Percentiles rank a stretch among this genome's conserved stretches.
Conservation (phyloP, 208 protist genomes). For the Leishmania guyanensis region DNA sequence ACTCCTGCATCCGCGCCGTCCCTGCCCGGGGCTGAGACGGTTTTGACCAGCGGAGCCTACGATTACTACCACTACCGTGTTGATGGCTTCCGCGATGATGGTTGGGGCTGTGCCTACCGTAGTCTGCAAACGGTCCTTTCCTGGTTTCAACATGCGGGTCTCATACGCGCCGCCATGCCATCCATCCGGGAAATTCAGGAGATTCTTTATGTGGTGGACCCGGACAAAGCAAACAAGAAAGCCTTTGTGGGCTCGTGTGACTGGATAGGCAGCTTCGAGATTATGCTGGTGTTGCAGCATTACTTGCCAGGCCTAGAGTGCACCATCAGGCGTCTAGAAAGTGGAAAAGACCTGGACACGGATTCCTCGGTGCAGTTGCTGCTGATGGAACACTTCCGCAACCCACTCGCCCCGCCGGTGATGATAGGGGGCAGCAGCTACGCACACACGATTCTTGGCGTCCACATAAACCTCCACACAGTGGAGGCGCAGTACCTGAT, state of each 20-base stretch:
- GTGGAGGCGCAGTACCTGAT: conserved; percentile 89
- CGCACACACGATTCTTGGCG: conserved; percentile 94
- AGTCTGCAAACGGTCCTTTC: conserved; percentile 89
- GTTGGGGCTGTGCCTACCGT: conserved; percentile 96
- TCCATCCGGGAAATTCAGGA: conserved; percentile 83
- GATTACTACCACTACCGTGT: conserved; percentile 97
- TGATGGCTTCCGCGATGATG: conserved; percentile 93
- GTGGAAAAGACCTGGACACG: conserved; percentile 77
- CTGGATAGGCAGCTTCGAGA: conserved; percentile 96
- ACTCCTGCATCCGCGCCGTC: conserved; percentile 12
- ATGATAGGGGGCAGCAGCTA: conserved; percentile 97
- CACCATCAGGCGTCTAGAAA: conserved; percentile 87
- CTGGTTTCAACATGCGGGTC: conserved; percentile 78
- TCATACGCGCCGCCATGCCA: conserved; percentile 52
- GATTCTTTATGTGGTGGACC: conserved; percentile 74
- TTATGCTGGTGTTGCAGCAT: conserved; percentile 90
- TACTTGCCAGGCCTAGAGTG: conserved; percentile 74
- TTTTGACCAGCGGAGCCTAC: conserved; percentile 78
- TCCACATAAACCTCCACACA: conserved; percentile 86
- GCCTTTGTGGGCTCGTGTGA: conserved; percentile 92
- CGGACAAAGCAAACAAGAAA: conserved; percentile 76
- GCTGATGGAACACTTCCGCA: conserved; percentile 86
- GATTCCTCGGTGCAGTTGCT: conserved; percentile 68
- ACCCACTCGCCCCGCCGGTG: conserved; percentile 80
- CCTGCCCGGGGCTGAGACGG: conserved; percentile 45